A percentile compares a stretch with the other conserved stretches of the same genome.
phyloP scores from a whole-genome alignment of 441 rosid species.

The Biscutella laevigata region DNA sequence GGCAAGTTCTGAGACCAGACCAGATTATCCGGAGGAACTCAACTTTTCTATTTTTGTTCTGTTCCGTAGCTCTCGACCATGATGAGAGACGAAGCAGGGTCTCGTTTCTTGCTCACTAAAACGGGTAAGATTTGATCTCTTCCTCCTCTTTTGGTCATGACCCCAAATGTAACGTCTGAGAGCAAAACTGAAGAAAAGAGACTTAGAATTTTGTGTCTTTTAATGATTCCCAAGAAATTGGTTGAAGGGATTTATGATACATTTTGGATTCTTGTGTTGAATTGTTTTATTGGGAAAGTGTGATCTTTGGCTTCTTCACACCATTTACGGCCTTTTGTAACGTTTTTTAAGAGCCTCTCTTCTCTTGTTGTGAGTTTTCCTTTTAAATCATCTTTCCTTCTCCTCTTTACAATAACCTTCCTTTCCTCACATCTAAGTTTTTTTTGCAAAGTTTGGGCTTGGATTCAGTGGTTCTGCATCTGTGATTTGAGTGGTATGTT shows the following conservation, averaged over 20 bases:
- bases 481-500: neutral
- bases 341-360: neutral
- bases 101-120: neutral
- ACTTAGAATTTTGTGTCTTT: neutral
- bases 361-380: neutral
- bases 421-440: neutral
- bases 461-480: neutral
- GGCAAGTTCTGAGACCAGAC: neutral
- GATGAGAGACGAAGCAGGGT: neutral
- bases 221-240: conserved; percentile 2
- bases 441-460: neutral
- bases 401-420: neutral
- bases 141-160: neutral
- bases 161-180: neutral
- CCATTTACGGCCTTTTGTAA: neutral
- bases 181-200: neutral
- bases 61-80: neutral
- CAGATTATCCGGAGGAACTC: neutral
- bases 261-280: conserved; percentile 19
- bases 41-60: neutral
- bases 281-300: conserved; percentile 9
- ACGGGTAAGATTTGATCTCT: neutral
- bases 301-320: conserved; percentile 12
- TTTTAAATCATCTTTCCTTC: neutral
- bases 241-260: neutral